Evolutionary conservation across 768 basidiomycete genomes (phyloP).

Genomic region (Strobilomyces dryophilus): DNA sequence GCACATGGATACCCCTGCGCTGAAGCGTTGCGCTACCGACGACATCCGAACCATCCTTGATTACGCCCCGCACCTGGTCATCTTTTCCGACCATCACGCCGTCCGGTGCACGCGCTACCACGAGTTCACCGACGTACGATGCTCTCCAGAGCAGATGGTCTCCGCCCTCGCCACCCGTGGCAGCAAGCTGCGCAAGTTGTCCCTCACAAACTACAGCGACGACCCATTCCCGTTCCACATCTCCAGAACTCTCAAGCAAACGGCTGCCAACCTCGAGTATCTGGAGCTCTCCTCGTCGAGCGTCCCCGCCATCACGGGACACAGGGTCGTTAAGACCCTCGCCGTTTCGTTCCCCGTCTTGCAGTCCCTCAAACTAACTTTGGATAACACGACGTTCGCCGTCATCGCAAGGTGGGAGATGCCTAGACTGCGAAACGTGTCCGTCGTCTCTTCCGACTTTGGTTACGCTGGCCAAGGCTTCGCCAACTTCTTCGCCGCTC

Average conservation of each 20-base stretch:
- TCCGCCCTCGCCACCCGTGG: conserved; percentile 53
- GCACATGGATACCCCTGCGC: conserved; percentile 62
- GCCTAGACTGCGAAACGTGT: conserved; percentile 59
- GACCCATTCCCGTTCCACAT: conserved; percentile 52
- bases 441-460: conserved; percentile 68
- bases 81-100: conserved; percentile 62
- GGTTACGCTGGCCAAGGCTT: conserved; percentile 66
- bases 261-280: conserved; percentile 56
- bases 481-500: conserved; percentile 58
- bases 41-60: conserved; percentile 69
- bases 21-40: conserved; percentile 61
- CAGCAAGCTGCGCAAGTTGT: conserved; percentile 51
- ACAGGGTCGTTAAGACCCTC: conserved; percentile 16
- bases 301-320: conserved; percentile 38
- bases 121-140: conserved; percentile 40
- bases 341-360: conserved; percentile 52
- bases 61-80: conserved; percentile 52
- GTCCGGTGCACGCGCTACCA: conserved; percentile 53
- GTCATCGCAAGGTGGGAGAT: conserved; percentile 65
- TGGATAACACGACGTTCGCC: conserved; percentile 68
- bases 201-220: conserved; percentile 73
- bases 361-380: conserved; percentile 62
- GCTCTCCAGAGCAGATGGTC: conserved; percentile 55
- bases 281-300: conserved; percentile 63
- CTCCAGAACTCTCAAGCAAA: conserved; percentile 48